Evolutionary conservation across 1,284 basidiomycete species (phyloP).

Genomic region (Fistulina hepatica): DNA sequence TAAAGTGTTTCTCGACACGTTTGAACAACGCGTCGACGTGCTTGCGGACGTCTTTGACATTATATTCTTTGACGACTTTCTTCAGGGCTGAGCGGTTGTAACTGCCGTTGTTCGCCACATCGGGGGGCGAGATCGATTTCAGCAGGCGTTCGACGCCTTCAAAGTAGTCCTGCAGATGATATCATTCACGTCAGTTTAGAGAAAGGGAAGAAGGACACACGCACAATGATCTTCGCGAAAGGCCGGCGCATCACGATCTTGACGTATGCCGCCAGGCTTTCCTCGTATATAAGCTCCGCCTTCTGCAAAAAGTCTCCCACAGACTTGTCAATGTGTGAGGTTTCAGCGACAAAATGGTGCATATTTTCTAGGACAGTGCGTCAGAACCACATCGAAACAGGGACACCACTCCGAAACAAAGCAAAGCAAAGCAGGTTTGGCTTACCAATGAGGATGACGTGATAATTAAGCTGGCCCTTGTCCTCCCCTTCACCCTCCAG

Average conservation of each 20-base stretch:
- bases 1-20: constrained; percentile 94
- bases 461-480: constrained; percentile 94
- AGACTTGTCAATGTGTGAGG: constrained; percentile 57
- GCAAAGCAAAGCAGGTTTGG: constrained; percentile 12
- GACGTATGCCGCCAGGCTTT: constrained; percentile 80
- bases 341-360: constrained; percentile 84
- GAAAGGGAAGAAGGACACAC: constrained; percentile 21
- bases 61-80: constrained; percentile 80
- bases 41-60: constrained; percentile 81
- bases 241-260: constrained; percentile 81
- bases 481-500: constrained; percentile 85
- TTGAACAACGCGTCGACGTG: constrained; percentile 79
- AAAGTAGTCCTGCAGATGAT: constrained; percentile 74
- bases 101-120: constrained; percentile 67
- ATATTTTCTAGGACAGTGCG: constrained; percentile 71
- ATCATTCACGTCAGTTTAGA: constrained; percentile 1
- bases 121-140: constrained; percentile 69
- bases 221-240: constrained; percentile 79
- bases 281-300: constrained; percentile 79
- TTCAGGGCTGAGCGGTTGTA: constrained; percentile 75
- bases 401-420: too few species aligned
- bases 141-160: constrained; percentile 84
- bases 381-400: too few species aligned
- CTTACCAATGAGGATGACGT: constrained; percentile 89
- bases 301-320: constrained; percentile 65